Evolutionary conservation across 108 stramenopile genomes (phyloP).

Genomic region (Skeletonema tropicum): DNA sequence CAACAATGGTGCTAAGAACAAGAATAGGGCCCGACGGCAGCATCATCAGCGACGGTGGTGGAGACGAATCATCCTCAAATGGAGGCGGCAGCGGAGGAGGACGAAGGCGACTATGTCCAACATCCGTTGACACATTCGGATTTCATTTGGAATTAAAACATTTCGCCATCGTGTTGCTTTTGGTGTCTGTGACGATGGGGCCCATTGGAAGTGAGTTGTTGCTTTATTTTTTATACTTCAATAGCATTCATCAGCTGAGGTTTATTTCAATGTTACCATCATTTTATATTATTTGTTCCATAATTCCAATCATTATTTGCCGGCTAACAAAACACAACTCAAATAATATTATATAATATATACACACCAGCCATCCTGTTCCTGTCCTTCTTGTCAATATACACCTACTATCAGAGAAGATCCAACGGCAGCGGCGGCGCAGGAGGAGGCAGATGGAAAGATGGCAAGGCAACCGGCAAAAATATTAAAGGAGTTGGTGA

Average conservation of each 20-base stretch:
- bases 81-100: conserved; percentile 15
- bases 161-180: conserved; percentile 38
- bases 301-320: neutral
- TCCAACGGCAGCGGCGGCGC: conserved; percentile 28
- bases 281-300: neutral
- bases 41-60: conserved; percentile 38
- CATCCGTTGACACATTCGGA: conserved; percentile 40
- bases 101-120: conserved; percentile 25
- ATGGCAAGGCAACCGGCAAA: conserved; percentile 45
- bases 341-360: no score
- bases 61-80: conserved; percentile 5
- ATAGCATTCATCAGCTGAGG: no score
- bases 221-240: no score
- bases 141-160: conserved; percentile 51
- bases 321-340: neutral
- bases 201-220: conserved; percentile 15
- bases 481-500: conserved; percentile 54
- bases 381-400: conserved; percentile 30
- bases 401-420: conserved; percentile 29
- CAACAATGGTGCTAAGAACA: neutral
- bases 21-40: conserved; percentile 47
- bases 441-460: conserved; percentile 41
- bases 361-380: conserved; percentile 20
- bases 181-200: conserved; percentile 44
- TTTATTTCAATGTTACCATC: no score